phyloP scores from a whole-genome alignment of 805 yeast genomes.

The Yamadazyma paraphyllophila region DNA sequence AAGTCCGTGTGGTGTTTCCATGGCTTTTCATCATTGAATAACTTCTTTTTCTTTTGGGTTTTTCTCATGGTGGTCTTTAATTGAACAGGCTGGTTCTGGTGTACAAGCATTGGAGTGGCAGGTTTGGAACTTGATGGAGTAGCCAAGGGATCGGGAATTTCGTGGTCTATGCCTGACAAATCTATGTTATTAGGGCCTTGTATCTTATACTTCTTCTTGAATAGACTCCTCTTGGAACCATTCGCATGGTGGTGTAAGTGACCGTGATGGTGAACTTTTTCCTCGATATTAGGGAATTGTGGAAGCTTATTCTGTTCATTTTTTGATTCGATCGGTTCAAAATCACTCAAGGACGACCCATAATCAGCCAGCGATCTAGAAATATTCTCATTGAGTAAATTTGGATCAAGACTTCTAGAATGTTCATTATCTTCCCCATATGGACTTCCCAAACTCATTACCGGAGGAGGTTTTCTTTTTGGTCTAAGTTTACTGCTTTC shows the following conservation, averaged over 20 bases:
- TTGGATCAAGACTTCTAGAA: not conserved
- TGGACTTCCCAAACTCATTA: not conserved
- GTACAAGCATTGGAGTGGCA: conserved; percentile 13
- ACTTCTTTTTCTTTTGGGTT: conserved; percentile 36
- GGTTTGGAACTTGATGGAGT: conserved; percentile 15
- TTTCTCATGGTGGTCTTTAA: conserved; percentile 54
- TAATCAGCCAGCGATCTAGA: conserved; percentile 14
- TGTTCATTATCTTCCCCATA: not conserved
- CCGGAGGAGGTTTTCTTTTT: conserved; percentile 31
- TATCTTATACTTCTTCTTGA: conserved; percentile 20
- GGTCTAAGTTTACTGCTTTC: conserved; percentile 12
- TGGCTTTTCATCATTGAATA: conserved; percentile 85
- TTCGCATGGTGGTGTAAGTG: conserved; percentile 27
- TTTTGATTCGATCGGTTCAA: not conserved
- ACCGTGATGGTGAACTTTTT: conserved; percentile 18
- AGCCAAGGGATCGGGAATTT: conserved; percentile 9
- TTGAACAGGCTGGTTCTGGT: conserved; percentile 31
- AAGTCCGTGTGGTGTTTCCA: conserved; percentile 84
- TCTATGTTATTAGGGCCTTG: conserved; percentile 14
- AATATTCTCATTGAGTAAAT: not conserved
- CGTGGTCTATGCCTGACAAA: conserved; percentile 15
- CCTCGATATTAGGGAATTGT: conserved; percentile 30
- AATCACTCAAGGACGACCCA: conserved; percentile 8
- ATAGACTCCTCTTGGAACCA: conserved; percentile 14
- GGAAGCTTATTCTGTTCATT: conserved; percentile 24